phyloP scores from a whole-genome alignment of 1,284 basidiomycete species.

The Rhodotorula sp. region DNA sequence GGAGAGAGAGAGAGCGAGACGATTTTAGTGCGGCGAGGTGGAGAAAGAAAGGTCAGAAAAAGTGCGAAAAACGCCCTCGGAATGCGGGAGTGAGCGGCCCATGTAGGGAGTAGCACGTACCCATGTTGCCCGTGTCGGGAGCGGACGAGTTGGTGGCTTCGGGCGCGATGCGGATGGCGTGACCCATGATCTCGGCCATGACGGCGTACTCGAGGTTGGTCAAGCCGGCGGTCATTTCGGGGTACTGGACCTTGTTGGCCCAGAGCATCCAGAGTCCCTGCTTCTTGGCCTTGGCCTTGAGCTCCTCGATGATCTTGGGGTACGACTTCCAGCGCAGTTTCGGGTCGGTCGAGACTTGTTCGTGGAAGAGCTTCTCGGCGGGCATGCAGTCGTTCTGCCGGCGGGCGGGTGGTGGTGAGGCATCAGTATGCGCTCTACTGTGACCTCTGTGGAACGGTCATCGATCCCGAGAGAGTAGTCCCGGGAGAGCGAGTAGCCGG shows the following conservation, averaged over 20 bases:
- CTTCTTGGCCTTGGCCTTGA: constrained; percentile 83
- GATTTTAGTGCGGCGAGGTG: background rate
- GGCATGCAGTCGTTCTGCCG: constrained; percentile 80
- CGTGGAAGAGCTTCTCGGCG: constrained; percentile 70
- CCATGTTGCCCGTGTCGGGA: constrained; percentile 39
- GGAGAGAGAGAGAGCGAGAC: too few relatives aligned
- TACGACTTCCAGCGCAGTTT: constrained; percentile 74
- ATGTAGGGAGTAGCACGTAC: background rate
- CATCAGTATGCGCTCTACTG: background rate
- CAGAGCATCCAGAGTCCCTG: constrained; percentile 96
- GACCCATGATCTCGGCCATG: constrained; percentile 91
- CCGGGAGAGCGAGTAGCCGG: background rate
- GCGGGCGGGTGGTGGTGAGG: background rate
- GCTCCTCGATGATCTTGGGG: constrained; percentile 74
- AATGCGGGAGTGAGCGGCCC: background rate
- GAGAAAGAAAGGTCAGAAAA: background rate
- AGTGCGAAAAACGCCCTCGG: background rate
- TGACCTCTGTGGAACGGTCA: background rate
- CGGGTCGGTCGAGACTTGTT: constrained; percentile 76
- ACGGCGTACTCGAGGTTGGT: constrained; percentile 96
- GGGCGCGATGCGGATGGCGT: constrained; percentile 49
- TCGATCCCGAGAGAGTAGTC: background rate
- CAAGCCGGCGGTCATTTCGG: constrained; percentile 75
- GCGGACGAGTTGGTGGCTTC: constrained; percentile 44
- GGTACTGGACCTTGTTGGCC: constrained; percentile 81